These are phyloP conservation scores for Nakazawaea peltata DNA, from an alignment of 805 yeast species.

Conservation along the genomic window DNA sequence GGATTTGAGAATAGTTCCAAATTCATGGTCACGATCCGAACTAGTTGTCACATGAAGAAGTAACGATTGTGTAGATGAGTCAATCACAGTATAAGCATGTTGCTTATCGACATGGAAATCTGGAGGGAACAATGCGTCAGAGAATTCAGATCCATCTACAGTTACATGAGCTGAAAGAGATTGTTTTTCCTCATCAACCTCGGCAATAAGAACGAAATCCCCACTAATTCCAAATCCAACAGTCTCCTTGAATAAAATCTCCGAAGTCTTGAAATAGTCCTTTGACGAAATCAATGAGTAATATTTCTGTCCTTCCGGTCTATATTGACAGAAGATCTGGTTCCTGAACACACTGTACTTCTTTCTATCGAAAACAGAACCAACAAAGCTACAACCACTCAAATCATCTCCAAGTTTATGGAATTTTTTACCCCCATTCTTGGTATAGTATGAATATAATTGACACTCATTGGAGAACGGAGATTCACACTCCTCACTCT, in stretches of 20 bases:
- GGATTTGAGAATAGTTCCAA: conserved; percentile 77
- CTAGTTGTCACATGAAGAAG: conserved; percentile 78
- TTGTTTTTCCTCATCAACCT: conserved; percentile 34
- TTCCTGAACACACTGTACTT: conserved; percentile 28
- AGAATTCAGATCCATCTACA: conserved; percentile 67
- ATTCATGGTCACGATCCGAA: conserved; percentile 41
- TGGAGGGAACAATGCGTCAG: conserved; percentile 75
- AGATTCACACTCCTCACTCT: conserved; percentile 46
- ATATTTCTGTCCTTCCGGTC: conserved; percentile 18
- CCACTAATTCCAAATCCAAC: conserved; percentile 71
- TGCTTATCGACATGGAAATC: conserved; percentile 49
- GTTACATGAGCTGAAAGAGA: conserved; percentile 66
- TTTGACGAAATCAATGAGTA: conserved; percentile 33
- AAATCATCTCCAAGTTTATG: conserved; percentile 43
- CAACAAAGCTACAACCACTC: conserved; percentile 60
- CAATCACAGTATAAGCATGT: conserved; percentile 73
- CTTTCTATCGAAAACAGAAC: conserved; percentile 33
- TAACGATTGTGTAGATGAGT: conserved; percentile 61
- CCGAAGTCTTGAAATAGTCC: conserved; percentile 39
- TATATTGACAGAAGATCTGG: conserved; percentile 58
- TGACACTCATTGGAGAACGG: conserved; percentile 39
- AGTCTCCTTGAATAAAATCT: conserved; percentile 42
- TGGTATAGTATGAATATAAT: conserved; percentile 51
- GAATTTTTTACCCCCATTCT: conserved; percentile 63
- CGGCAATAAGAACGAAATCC: conserved; percentile 68